Base-by-base conservation (phyloP, 1,284 basidiomycete species). In the Tylopilus sp. region DNA sequence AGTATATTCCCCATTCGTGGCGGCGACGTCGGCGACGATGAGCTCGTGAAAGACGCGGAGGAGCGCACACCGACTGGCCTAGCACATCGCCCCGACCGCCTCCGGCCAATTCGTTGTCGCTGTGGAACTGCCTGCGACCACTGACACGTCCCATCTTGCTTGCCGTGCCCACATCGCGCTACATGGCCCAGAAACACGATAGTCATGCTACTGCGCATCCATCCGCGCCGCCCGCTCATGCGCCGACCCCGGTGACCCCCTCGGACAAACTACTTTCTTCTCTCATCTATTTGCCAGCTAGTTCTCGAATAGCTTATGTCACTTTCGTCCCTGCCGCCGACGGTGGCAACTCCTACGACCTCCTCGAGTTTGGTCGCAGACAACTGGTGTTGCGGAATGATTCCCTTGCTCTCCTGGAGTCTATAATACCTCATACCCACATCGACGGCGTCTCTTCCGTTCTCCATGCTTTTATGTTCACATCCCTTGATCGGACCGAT, bases 381-480 rank as follows among this genome's bases (percentile, higher is more conserved):
- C 66, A 68, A 2, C 60, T 87, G 5, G 50, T 81, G 13, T 64
- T 68, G 24, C 69, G 66, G 45, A 78, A 79, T 57, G 54, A 53
- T 31, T 67, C 62, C 37, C 66, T 54, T 24, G 54, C 54, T 14
- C 64, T 85, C 43, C 54, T 77, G 15, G 74, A 79, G n/a, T 79
- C 80, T 17, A 62, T 84, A 20, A 68, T 88, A 28, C 70, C 79
- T 28, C 75, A 76, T 54, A 76, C 81, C 31, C 72, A 80, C 57
- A 66, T 82, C 44, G 71, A 71, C 29, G 66, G 73, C 46, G 68
- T 71, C 37, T 64, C 72, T 7, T 72, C 72, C 28, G 65, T 59
- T 7, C 67, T 89, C 43, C 81, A 85, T 70, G 76, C 81, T 19
- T 88, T 86, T 62, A 67, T 69, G 19, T 65, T 88, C 26, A 73